These are phyloP conservation scores for Cyberlindnera maritima DNA, from an alignment of 805 yeast genomes.

Conservation along the genomic window DNA sequence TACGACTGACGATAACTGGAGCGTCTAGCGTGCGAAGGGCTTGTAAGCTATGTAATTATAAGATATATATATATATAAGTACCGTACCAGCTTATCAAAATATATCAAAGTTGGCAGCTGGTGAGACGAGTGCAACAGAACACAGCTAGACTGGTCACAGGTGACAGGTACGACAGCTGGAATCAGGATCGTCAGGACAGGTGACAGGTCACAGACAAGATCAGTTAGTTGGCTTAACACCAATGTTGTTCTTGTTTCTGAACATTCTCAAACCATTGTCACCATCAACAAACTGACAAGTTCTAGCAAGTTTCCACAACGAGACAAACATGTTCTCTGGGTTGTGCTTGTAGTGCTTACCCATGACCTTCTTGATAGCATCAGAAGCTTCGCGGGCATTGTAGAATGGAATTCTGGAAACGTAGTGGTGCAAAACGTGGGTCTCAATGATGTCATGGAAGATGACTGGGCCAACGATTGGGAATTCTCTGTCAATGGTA, in stretches of 20 bases:
- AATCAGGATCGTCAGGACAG: too few relatives aligned
- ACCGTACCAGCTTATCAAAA: too few relatives aligned
- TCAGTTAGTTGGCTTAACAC: conserved; percentile 32
- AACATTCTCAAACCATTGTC: conserved; percentile 63
- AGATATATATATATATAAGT: background rate
- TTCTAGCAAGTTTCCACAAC: conserved; percentile 56
- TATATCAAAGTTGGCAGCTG: too few relatives aligned
- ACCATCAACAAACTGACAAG: conserved; percentile 73
- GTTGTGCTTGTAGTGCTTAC: conserved; percentile 65
- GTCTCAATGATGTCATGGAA: conserved; percentile 92
- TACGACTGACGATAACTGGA: too few relatives aligned
- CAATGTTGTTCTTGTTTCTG: conserved; percentile 53
- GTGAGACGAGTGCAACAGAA: too few relatives aligned
- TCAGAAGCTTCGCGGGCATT: conserved; percentile 76
- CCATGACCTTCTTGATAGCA: conserved; percentile 82
- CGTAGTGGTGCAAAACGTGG: conserved; percentile 84
- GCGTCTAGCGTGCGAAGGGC: too few relatives aligned
- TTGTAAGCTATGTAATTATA: background rate
- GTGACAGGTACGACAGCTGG: too few relatives aligned
- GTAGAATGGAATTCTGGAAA: conserved; percentile 83
- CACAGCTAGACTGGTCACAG: too few relatives aligned
- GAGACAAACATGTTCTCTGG: conserved; percentile 59
- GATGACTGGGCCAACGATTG: conserved; percentile 61
- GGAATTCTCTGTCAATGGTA: conserved; percentile 60
- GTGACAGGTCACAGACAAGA: background rate